phyloP scores from a whole-genome alignment of 2,329 filamentous ascomycete species.

The Aurifilum marmelostoma region DNA sequence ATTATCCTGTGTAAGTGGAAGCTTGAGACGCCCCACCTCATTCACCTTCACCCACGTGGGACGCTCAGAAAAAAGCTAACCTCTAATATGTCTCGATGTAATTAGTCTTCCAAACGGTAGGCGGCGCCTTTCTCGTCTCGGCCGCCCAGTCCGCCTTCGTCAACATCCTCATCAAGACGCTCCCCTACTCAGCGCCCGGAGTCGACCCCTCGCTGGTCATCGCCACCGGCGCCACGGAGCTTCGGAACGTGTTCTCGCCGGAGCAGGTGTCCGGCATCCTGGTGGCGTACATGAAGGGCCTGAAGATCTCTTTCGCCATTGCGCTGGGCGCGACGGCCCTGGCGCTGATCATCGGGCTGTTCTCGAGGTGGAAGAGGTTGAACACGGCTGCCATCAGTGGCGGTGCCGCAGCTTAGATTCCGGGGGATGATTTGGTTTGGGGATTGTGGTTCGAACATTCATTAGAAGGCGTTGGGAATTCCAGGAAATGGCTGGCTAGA shows the following conservation, averaged over 20 bases:
- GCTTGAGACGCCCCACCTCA: not conserved
- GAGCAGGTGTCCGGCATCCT: conserved; percentile 54
- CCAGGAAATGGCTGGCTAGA: not conserved
- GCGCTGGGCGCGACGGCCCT: conserved; percentile 13
- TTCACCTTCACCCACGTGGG: conserved; percentile 24
- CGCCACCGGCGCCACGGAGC: conserved; percentile 49
- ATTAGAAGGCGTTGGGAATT: not conserved
- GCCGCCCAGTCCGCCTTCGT: conserved; percentile 45
- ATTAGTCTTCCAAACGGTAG: conserved; percentile 50
- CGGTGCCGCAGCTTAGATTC: conserved; percentile 8
- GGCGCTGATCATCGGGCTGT: conserved; percentile 12
- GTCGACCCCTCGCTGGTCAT: conserved; percentile 38
- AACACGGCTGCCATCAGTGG: conserved; percentile 22
- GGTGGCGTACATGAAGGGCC: conserved; percentile 52
- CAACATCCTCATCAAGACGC: conserved; percentile 39
- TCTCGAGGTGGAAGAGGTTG: conserved; percentile 24
- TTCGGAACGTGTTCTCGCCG: conserved; percentile 51
- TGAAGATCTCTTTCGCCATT: conserved; percentile 24
- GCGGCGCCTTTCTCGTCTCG: conserved; percentile 52
- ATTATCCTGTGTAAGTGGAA: conserved; percentile 37
- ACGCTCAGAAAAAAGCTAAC: not conserved
- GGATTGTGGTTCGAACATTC: not conserved
- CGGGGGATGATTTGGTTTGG: too few relatives aligned
- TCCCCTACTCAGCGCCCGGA: conserved; percentile 36
- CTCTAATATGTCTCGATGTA: too few relatives aligned